Base-by-base conservation (phyloP, 768 basidiomycete genomes). In the Xerocomellus chrysenteron region DNA sequence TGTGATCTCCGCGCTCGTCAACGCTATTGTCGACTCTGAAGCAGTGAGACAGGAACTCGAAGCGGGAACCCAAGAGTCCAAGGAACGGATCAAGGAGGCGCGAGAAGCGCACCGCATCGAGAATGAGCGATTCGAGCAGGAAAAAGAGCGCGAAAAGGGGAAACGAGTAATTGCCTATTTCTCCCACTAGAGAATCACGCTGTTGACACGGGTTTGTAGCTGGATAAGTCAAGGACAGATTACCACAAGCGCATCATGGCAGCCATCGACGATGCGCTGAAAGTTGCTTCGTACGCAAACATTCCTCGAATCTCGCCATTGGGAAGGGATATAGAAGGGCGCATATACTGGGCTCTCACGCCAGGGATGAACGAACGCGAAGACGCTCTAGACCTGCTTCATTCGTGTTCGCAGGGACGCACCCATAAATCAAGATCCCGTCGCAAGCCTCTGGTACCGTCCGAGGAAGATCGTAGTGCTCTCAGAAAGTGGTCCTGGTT, bases 401-500 rank as follows among this genome's bases (percentile, higher is more conserved):
- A 46, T 26, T 64, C 62, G 10, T 52, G 53, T 36, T 59, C 66
- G 32, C 74, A 60, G 50, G 71, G 60, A 51, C 71, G 57, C 48
- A 54, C 57, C 42, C 71, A 71, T 44, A 77, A 66, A 63, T 62
- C 56, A 50, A 69, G 54, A 78, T 77, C 63, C 54, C 71, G 51
- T 58, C 79, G 68, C 63, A 80, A 73, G 64, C 74, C 69, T 30
- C 74, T 68, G 52, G 66, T 68, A 28, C 73, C 70, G 32, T 77
- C 76, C 9, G 69, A 74, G 32, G 81, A 82, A 14, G 82, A 85
- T n/a, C 74, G 84, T n/a, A 67, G 68, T 21, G 70, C 75, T 35
- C 69, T 86, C 68, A 78, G 68, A 55, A 78, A 81, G 33, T 93
- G 90, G 90, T 77, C 83, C 1, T 90, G 86, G 86, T 87, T 89